These are phyloP conservation scores for Huntiella decipiens DNA, from an alignment of 2,329 filamentous ascomycete genomes.

Conservation along the genomic window DNA sequence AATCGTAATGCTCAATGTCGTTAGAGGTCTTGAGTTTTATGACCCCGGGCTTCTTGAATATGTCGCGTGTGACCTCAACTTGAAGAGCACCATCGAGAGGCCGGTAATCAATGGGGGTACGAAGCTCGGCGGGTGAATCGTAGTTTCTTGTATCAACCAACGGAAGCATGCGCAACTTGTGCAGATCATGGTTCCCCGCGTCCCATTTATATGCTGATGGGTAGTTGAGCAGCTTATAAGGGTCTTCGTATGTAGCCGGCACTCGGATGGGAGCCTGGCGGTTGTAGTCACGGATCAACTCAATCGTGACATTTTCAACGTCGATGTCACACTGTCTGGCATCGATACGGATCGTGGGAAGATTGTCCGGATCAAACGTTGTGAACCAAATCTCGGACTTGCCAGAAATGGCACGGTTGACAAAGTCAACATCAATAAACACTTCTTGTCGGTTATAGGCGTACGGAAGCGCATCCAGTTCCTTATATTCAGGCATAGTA, in stretches of 20 bases:
- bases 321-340: constrained; percentile 44
- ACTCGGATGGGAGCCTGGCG: constrained; percentile 11
- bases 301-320: constrained; percentile 32
- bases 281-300: constrained; percentile 18
- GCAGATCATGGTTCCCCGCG: constrained; percentile 57
- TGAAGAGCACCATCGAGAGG: constrained; percentile 34
- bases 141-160: constrained; percentile 30
- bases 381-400: constrained; percentile 67
- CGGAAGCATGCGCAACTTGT: constrained; percentile 44
- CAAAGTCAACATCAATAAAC: constrained; percentile 76
- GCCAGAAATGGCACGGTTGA: constrained; percentile 53
- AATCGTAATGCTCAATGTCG: constrained; percentile 21
- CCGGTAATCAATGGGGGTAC: constrained; percentile 35
- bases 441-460: constrained; percentile 68
- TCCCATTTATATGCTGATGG: constrained; percentile 42
- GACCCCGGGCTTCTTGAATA: constrained; percentile 21
- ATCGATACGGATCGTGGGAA: constrained; percentile 39
- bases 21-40: constrained; percentile 29
- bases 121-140: constrained; percentile 35
- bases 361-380: constrained; percentile 34
- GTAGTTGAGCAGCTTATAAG: constrained; percentile 45
- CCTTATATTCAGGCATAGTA: constrained; percentile 18
- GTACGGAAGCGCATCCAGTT: constrained; percentile 22
- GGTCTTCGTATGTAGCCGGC: constrained; percentile 35
- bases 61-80: constrained; percentile 16